A percentile compares a stretch with the other conserved stretches of the same genome.
Evolutionary conservation across 2,329 filamentous ascomycete species (phyloP).

Genomic region (Colletotrichum graminicola): DNA sequence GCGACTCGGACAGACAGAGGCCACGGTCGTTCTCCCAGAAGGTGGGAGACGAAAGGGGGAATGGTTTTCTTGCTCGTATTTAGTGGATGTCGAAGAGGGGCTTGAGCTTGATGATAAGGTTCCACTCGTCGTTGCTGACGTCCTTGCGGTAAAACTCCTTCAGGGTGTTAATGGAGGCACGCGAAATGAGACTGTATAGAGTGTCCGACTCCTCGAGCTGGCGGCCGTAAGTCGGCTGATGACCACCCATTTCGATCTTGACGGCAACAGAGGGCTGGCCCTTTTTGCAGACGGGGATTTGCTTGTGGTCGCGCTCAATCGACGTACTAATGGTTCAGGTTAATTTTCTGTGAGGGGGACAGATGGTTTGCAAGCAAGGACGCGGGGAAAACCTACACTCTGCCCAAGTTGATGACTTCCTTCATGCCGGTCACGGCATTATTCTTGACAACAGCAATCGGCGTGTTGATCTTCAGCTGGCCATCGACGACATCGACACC

Average conservation of each 20-base stretch:
- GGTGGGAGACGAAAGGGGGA: not conserved
- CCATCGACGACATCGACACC: constrained; percentile 97
- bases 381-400: constrained; percentile 80
- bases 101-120: constrained; percentile 95
- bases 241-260: constrained; percentile 94
- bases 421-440: constrained; percentile 84
- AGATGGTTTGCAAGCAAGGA: not conserved
- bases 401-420: constrained; percentile 85
- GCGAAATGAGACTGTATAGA: constrained; percentile 89
- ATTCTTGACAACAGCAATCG: constrained; percentile 86
- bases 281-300: constrained; percentile 91
- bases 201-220: constrained; percentile 93
- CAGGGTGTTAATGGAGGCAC: constrained; percentile 90
- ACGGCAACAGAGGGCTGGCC: constrained; percentile 97
- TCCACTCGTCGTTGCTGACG: constrained; percentile 93
- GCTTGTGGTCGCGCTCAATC: constrained; percentile 98
- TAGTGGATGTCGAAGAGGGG: constrained; percentile 89
- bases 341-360: constrained; percentile 39
- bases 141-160: constrained; percentile 96
- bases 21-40: not conserved
- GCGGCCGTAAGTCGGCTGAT: constrained; percentile 94
- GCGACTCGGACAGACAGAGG: not conserved
- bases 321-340: constrained; percentile 74
- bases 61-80: constrained; percentile 36
- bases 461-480: constrained; percentile 86